Conservation (phyloP, 306 rosid genomes). For the Sophora flavescens region DNA sequence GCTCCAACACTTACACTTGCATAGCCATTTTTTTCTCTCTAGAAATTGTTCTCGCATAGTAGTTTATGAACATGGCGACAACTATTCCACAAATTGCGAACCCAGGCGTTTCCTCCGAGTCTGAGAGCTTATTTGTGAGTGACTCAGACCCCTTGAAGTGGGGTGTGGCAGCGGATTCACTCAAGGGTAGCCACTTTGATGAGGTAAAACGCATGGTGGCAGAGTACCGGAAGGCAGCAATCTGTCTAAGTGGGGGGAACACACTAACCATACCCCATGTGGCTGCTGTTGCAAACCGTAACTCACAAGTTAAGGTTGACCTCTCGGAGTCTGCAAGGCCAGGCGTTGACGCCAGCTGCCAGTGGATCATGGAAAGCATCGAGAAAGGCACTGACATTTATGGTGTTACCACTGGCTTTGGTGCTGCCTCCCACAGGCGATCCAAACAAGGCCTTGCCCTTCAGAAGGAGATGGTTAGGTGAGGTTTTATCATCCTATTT, state of each 20-base stretch:
- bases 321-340: slow-evolving; percentile 52
- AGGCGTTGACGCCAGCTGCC: slow-evolving; percentile 52
- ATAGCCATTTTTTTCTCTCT: not conserved
- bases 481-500: not conserved
- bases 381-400: slow-evolving; percentile 40
- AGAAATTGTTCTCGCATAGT: not conserved
- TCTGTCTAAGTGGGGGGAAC: slow-evolving; percentile 37
- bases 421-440: slow-evolving; percentile 50
- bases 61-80: slow-evolving; percentile 41
- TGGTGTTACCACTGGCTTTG: slow-evolving; percentile 61
- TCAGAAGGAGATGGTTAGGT: slow-evolving; percentile 63
- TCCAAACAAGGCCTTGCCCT: slow-evolving; percentile 50
- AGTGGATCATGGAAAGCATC: slow-evolving; percentile 49
- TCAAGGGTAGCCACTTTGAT: slow-evolving; percentile 52
- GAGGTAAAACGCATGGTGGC: slow-evolving; percentile 53
- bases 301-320: slow-evolving; percentile 42
- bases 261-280: slow-evolving; percentile 49
- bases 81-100: not conserved
- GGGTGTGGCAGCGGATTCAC: slow-evolving; percentile 52
- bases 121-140: not conserved
- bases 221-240: slow-evolving; percentile 42
- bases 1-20: not conserved
- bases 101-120: slow-evolving; percentile 17
- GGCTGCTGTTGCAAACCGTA: slow-evolving; percentile 50
- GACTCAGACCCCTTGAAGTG: slow-evolving; percentile 46